Base-by-base conservation (phyloP, 108 stramenopile species). In the Discostella pseudostelligera region DNA sequence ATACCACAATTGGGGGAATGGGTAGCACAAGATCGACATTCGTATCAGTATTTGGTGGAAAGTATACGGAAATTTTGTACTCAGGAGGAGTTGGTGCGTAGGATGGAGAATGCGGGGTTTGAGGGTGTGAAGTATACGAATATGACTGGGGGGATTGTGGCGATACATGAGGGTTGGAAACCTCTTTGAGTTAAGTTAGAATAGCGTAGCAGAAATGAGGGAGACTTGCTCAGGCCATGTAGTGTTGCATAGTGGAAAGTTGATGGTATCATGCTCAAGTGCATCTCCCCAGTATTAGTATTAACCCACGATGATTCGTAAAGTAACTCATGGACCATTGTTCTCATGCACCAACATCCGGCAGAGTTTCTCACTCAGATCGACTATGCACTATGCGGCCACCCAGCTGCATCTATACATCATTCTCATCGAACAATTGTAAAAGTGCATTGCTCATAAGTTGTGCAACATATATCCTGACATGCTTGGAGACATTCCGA, bases 1-100 rank as follows among this genome's bases (percentile, higher is more conserved):
- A 98, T 99, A 47, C 98, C 98, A 1, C 71, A 74, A 8, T 70
- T 99, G 54, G 97, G 97, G 8, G 81, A 97, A 70, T 51, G 84
- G 36, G 84, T 99, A 0, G 96, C 97, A n/a, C 85, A 92, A 55
- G 97, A 99, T 79, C 77, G 89, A 7, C 86, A 78, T 21, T 92
- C 97, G 3, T 99, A 99, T 76, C 97, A 97, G 68, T 99, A 99
- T 72, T 76, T 99, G n/a, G 98, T 99, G 44, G 98, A 99, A 67
- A 95, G 93, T 65, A 99, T 99, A 58, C 85, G 98, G 2, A 90
- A 95, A 60, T 97, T 97, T 61, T 92, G 96, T 9, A 83, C 87
- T 11, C 96, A 98, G 67, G 88, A 94, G 8, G 95, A 86, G 69
- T 77, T 99, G 8, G 56, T 78, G 37, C 39, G 68, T 1, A 73